Evolutionary conservation across 1,284 basidiomycete genomes (phyloP).

Genomic region (Grifola frondosa): DNA sequence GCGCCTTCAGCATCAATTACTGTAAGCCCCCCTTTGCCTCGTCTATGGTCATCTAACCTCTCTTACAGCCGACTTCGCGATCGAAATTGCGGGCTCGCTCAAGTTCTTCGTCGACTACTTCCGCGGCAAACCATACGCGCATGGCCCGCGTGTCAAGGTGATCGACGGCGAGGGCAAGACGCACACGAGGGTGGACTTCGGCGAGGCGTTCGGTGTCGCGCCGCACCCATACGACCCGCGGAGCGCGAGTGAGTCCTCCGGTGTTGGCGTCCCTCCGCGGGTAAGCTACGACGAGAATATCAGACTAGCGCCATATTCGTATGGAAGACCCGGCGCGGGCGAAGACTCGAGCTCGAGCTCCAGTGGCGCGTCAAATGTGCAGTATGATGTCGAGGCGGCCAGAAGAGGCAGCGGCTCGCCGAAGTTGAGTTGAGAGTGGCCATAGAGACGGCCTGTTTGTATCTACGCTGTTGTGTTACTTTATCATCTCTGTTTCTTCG

Average conservation of each 20-base stretch:
- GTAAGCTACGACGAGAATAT: slow-evolving; percentile 47
- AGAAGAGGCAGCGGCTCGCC: too few species aligned
- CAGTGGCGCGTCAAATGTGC: too few species aligned
- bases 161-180: slow-evolving; percentile 27
- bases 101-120: slow-evolving; percentile 57
- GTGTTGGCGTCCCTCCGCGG: slow-evolving; percentile 13
- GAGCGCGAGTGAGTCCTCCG: slow-evolving; percentile 9
- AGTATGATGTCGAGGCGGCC: too few species aligned
- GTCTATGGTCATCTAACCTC: slow-evolving; percentile 1
- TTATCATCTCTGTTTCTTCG: too few species aligned
- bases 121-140: slow-evolving; percentile 46
- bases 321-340: too few species aligned
- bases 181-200: slow-evolving; percentile 39
- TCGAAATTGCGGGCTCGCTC: slow-evolving; percentile 63
- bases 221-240: slow-evolving; percentile 11
- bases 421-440: too few species aligned
- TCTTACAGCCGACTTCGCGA: slow-evolving; percentile 55
- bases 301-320: slow-evolving; percentile 43
- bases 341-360: too few species aligned
- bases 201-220: slow-evolving; percentile 51
- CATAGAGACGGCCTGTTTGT: too few species aligned
- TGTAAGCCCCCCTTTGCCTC: slow-evolving; percentile 37
- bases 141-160: slow-evolving; percentile 34
- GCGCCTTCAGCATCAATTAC: slow-evolving; percentile 77
- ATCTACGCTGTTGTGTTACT: too few species aligned